phyloP scores from a whole-genome alignment of 805 yeast genomes.

The Vanderwaltozyma verrucispora region DNA sequence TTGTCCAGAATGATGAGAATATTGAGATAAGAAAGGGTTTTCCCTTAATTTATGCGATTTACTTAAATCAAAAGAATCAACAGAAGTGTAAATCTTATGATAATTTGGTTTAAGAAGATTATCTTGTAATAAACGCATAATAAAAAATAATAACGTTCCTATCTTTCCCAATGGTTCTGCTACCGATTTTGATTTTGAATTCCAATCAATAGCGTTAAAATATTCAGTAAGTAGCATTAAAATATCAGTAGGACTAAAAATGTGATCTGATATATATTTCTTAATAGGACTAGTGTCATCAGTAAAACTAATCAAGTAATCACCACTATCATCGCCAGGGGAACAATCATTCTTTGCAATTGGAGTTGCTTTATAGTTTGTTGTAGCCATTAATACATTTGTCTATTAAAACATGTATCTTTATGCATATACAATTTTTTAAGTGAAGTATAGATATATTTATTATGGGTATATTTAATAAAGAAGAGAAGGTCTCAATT shows the following conservation, averaged over 20 bases:
- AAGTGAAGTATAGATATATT: too few species aligned
- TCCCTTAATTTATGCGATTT: constrained; percentile 16
- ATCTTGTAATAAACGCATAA: constrained; percentile 22
- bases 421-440: too few species aligned
- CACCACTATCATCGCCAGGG: neutral
- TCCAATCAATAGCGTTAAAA: constrained; percentile 24
- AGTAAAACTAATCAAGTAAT: too few species aligned
- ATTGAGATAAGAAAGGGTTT: constrained; percentile 2
- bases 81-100: constrained; percentile 8
- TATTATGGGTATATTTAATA: too few species aligned
- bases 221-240: constrained; percentile 15
- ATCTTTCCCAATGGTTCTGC: constrained; percentile 22
- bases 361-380: too few species aligned
- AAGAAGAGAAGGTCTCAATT: too few species aligned
- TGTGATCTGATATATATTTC: neutral
- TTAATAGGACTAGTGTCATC: neutral
- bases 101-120: constrained; percentile 21
- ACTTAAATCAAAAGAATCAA: constrained; percentile 23
- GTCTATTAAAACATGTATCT: too few species aligned
- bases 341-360: neutral
- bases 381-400: too few species aligned
- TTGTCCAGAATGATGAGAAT: neutral
- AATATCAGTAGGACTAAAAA: constrained; percentile 9
- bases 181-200: constrained; percentile 13
- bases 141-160: constrained; percentile 13